These are phyloP conservation scores for Skeletonema costatum DNA, from an alignment of 108 stramenopile species.

Conservation along the genomic window DNA sequence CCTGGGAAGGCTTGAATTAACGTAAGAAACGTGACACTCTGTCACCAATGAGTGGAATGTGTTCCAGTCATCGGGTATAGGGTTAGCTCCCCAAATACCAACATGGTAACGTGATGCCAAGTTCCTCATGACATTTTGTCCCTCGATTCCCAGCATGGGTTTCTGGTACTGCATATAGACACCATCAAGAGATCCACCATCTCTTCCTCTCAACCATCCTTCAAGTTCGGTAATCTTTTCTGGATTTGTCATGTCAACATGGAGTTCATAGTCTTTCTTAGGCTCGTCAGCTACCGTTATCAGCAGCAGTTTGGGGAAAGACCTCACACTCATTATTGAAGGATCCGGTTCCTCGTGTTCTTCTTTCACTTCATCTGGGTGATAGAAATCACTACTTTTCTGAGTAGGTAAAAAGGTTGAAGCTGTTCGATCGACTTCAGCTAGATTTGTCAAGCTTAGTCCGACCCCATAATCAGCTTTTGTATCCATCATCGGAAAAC, in stretches of 20 bases:
- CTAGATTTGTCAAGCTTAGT: slow-evolving; percentile 29
- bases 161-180: slow-evolving; percentile 54
- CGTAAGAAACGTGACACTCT: slow-evolving; percentile 48
- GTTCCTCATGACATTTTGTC: slow-evolving; percentile 31
- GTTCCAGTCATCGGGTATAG: slow-evolving; percentile 45
- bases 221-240: slow-evolving; percentile 23
- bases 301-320: slow-evolving; percentile 42
- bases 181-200: slow-evolving; percentile 45
- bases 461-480: slow-evolving; percentile 24
- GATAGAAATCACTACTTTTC: slow-evolving; percentile 13
- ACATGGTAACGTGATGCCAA: slow-evolving; percentile 31
- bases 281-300: slow-evolving; percentile 35
- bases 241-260: slow-evolving; percentile 45
- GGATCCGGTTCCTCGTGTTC: slow-evolving; percentile 11
- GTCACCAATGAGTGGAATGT: slow-evolving; percentile 46
- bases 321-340: neutral
- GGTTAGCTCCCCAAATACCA: slow-evolving; percentile 51
- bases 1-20: slow-evolving; percentile 42
- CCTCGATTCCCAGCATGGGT: slow-evolving; percentile 37
- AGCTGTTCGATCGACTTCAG: slow-evolving; percentile 6
- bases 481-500: slow-evolving; percentile 11
- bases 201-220: slow-evolving; percentile 39
- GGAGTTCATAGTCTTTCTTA: slow-evolving; percentile 25
- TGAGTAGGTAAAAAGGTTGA: slow-evolving; percentile 29
- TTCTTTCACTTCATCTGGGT: slow-evolving; percentile 3